Evolutionary conservation across 768 basidiomycete species (phyloP).

Genomic region (Hypsizygus marmoreus): DNA sequence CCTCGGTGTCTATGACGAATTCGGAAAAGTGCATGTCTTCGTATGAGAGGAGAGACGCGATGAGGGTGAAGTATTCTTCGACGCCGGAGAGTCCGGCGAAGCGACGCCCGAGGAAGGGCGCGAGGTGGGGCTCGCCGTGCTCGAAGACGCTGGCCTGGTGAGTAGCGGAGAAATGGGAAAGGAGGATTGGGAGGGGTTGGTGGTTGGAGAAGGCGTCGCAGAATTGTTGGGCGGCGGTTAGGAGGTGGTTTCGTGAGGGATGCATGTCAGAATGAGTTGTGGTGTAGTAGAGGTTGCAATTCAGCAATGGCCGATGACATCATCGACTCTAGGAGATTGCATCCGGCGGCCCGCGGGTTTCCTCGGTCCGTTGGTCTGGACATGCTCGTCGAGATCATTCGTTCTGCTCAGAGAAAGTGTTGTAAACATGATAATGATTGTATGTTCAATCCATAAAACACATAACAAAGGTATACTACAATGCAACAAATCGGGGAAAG

Average conservation of each 20-base stretch:
- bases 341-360: too few relatives aligned
- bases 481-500: too few relatives aligned
- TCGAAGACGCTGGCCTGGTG: slow-evolving; percentile 49
- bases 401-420: too few relatives aligned
- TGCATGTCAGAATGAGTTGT: background rate
- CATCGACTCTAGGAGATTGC: too few relatives aligned
- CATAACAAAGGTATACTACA: too few relatives aligned
- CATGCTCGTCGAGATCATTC: too few relatives aligned
- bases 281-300: too few relatives aligned
- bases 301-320: too few relatives aligned
- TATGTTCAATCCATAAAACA: too few relatives aligned
- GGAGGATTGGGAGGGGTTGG: slow-evolving; percentile 39
- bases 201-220: slow-evolving; percentile 55
- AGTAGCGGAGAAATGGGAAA: slow-evolving; percentile 52
- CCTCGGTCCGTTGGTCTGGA: too few relatives aligned
- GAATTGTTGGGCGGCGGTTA: slow-evolving; percentile 45
- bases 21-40: slow-evolving; percentile 55
- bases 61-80: slow-evolving; percentile 49
- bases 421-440: too few relatives aligned
- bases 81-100: slow-evolving; percentile 49
- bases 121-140: slow-evolving; percentile 53
- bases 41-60: slow-evolving; percentile 48
- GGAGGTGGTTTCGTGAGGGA: slow-evolving; percentile 34
- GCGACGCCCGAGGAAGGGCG: slow-evolving; percentile 59
- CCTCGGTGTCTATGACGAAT: slow-evolving; percentile 54